These are phyloP conservation scores for Fusarium subtropicale DNA, from an alignment of 2,329 filamentous ascomycete genomes.

Conservation along the genomic window DNA sequence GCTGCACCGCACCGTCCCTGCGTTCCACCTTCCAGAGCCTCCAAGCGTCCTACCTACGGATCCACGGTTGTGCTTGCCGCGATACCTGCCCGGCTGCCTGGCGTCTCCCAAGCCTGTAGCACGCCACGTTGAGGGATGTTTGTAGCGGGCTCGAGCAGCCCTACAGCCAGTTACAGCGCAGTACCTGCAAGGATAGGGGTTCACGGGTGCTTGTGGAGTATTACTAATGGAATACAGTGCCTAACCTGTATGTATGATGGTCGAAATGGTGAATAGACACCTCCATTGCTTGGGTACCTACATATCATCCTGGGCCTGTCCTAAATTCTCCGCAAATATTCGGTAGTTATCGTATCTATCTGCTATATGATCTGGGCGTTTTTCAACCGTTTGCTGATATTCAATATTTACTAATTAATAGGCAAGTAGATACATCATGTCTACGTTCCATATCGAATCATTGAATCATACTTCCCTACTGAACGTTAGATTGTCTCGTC, in stretches of 20 bases:
- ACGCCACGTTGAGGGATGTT: not conserved
- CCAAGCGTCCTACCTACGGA: not conserved
- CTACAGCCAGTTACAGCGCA: constrained; percentile 18
- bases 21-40: constrained; percentile 11
- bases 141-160: constrained; percentile 17
- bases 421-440: not conserved
- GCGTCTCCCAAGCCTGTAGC: constrained; percentile 14
- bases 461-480: not conserved
- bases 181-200: constrained; percentile 19
- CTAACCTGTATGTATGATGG: not conserved
- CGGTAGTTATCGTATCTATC: not conserved
- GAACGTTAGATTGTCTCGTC: not conserved
- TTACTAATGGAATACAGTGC: constrained; percentile 8
- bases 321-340: constrained; percentile 2
- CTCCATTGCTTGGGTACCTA: not conserved
- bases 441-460: not conserved
- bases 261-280: not conserved
- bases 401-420: not conserved
- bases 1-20: not conserved
- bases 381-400: not conserved
- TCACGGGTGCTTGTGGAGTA: constrained; percentile 15
- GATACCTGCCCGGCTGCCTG: constrained; percentile 46
- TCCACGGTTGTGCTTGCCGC: constrained; percentile 32
- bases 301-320: not conserved
- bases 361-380: not conserved